Evolutionary conservation across 495 filamentous ascomycete species (phyloP).

Genomic region (Aspergillus avenaceus): DNA sequence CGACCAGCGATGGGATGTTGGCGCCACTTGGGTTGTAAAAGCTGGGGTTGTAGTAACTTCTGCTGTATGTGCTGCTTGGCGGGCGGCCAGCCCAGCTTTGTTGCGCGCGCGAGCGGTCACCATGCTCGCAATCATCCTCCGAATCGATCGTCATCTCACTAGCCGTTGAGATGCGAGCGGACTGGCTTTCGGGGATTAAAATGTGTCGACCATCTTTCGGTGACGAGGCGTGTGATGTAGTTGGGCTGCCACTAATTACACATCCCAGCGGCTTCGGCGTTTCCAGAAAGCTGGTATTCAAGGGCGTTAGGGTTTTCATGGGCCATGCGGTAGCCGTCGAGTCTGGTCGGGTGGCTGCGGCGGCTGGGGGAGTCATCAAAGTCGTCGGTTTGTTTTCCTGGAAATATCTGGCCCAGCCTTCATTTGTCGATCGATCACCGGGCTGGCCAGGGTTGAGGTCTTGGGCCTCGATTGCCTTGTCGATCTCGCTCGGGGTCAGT

Average conservation of each 20-base stretch:
- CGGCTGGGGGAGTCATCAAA: conserved; percentile 21
- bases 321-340: conserved; percentile 40
- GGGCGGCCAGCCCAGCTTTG: conserved; percentile 47
- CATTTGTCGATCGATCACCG: conserved; percentile 48
- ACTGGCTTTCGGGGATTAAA: conserved; percentile 51
- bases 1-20: conserved; percentile 22
- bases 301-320: conserved; percentile 27
- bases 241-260: conserved; percentile 65
- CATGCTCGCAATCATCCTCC: conserved; percentile 42
- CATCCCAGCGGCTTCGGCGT: conserved; percentile 41
- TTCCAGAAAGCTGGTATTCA: conserved; percentile 37
- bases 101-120: conserved; percentile 47
- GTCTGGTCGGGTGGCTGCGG: conserved; percentile 3
- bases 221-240: conserved; percentile 50
- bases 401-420: conserved; percentile 61
- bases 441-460: conserved; percentile 15
- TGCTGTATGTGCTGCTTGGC: conserved; percentile 59
- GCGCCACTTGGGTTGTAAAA: conserved; percentile 32
- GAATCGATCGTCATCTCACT: conserved; percentile 52
- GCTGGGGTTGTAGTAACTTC: conserved; percentile 41
- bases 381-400: conserved; percentile 47
- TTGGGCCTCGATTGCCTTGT: conserved; percentile 18
- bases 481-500: conserved; percentile 14
- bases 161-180: conserved; percentile 60
- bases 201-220: conserved; percentile 30